These are phyloP conservation scores for Fraxinus xanthoxyloides DNA, from an alignment of 305 asterid genomes.

Conservation along the genomic window DNA sequence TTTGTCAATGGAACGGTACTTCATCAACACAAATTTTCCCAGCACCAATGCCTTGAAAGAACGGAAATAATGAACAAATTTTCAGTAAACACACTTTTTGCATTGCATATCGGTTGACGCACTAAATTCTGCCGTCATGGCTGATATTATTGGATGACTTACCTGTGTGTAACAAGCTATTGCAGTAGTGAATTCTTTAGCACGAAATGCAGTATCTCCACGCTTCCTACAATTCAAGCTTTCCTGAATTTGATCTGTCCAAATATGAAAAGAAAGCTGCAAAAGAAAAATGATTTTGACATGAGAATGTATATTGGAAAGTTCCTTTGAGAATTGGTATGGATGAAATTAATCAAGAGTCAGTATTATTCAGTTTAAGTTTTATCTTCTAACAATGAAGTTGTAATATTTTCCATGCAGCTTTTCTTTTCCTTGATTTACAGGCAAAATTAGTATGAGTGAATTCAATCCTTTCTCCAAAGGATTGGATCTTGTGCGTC, in stretches of 20 bases:
- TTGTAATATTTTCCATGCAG: not conserved
- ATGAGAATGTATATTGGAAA: not conserved
- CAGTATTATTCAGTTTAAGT: not conserved
- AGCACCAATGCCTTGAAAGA: not conserved
- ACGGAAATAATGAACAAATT: not conserved
- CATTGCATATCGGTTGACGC: not conserved
- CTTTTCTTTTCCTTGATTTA: not conserved
- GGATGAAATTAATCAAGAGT: not conserved
- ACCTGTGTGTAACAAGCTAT: conserved; percentile 39
- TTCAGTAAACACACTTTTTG: not conserved
- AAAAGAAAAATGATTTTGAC: conserved; percentile 12
- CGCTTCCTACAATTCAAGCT: conserved; percentile 40
- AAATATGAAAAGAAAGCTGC: conserved; percentile 52
- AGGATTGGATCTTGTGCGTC: not conserved
- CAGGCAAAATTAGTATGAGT: not conserved
- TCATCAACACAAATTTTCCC: not conserved
- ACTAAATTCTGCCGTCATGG: not conserved
- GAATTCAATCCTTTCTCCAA: not conserved
- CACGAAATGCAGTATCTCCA: conserved; percentile 45
- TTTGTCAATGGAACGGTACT: not conserved
- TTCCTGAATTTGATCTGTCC: conserved; percentile 48
- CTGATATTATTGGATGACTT: conserved; percentile 8
- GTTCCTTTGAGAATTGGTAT: not conserved
- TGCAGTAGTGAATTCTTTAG: conserved; percentile 40
- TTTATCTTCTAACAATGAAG: not conserved